Evolutionary conservation across 192 early-diverging fungal genomes (phyloP), one percentile per base, ranked within the genome.

Genomic region (Rhizoclosmatium globosum): DNA sequence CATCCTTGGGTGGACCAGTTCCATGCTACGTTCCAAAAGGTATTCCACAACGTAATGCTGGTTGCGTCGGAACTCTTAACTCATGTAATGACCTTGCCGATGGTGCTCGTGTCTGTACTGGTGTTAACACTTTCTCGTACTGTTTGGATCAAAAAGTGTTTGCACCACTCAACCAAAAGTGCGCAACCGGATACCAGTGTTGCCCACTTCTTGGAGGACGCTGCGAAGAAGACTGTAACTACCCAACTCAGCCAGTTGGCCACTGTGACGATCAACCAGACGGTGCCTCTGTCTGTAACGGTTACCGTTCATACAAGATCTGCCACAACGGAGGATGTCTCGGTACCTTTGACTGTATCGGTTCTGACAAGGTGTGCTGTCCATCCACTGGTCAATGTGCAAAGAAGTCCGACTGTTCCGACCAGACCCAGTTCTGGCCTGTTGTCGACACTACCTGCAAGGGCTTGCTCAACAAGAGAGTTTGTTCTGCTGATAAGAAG

Each of bases 91-190:
- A 59, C 0, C n/a, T 62, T 19, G 38, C 72, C 0, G 72, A 74
- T 19, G 56, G 58, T 62, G 72, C 72, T 13, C 56, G 72, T 59
- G 71, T 73, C 62, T 79, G 69, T 47, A 79, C 70, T 6, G 78
- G 70, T 7, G 23, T 46, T 4, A 73, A 72, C 44, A 64, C 78
- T 0, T 79, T 79, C 50, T 64, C 56, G 38, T 79, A 79, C 70
- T 72, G 61, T 66, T 6, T 73, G 3, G 70, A 79, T 61, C 42
- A 73, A 23, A 78, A 44, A 6, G 78, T 65, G n/a, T 73, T 72
- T 42, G 58, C 62, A 17, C 46, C 60, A 15, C 45, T 48, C 4
- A 9, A 56, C n/a, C 76, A 77, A 61, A 31, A 6, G 9, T 79
- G 78, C 78, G 59, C 78, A 21, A 43, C 42, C 15, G 78, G 78